Evolutionary conservation across 345 rosid species (phyloP).

Genomic region (Passiflora organensis): DNA sequence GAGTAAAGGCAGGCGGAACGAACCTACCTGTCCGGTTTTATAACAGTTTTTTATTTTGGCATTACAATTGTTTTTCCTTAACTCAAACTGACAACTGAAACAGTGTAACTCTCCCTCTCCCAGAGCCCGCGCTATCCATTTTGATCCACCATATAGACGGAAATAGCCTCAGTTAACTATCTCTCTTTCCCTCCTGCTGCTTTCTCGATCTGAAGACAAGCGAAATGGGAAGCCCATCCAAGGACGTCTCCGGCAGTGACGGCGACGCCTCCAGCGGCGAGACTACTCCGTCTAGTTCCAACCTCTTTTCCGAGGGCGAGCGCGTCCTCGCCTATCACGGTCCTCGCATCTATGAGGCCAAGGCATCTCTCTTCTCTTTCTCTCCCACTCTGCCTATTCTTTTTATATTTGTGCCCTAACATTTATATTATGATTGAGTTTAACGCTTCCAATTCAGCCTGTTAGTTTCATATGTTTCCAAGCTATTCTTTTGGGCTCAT

Average conservation of each 20-base stretch:
- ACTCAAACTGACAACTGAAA: too few relatives aligned
- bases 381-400: slow-evolving; percentile 1
- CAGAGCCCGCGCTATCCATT: too few relatives aligned
- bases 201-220: neutral
- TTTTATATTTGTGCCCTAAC: too few relatives aligned
- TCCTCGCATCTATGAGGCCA: slow-evolving; percentile 94
- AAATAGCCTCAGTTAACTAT: neutral
- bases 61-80: too few relatives aligned
- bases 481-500: too few relatives aligned
- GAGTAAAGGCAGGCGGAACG: too few relatives aligned
- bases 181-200: neutral
- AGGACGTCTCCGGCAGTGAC: slow-evolving; percentile 69
- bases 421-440: too few relatives aligned
- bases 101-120: too few relatives aligned
- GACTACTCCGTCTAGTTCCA: slow-evolving; percentile 50
- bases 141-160: neutral
- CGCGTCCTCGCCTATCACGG: slow-evolving; percentile 95
- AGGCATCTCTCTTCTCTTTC: slow-evolving; percentile 41
- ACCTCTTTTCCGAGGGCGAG: slow-evolving; percentile 77
- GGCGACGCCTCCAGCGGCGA: slow-evolving; percentile 74
- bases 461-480: too few relatives aligned
- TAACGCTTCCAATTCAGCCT: too few relatives aligned
- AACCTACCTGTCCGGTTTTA: too few relatives aligned
- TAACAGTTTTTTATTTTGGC: too few relatives aligned
- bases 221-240: slow-evolving; percentile 77